Evolutionary conservation across 805 yeast species (phyloP), one percentile per base, ranked within the genome.

Genomic region (Ogataea trehaloabstinens): DNA sequence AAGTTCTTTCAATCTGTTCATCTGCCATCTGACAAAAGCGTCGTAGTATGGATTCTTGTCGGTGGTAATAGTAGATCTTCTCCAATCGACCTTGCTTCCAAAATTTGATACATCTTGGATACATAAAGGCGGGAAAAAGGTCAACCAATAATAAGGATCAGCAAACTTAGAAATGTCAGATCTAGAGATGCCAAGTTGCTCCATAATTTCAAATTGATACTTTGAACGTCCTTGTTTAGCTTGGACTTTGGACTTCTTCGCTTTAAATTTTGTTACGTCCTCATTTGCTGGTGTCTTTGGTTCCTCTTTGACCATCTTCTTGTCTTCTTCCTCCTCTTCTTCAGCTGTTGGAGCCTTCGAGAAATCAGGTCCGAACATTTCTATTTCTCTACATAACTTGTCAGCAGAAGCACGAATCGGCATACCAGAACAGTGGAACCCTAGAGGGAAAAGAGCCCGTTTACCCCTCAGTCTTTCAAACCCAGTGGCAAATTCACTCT

Each of bases 381-480:
- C 97, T 42, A 90, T 73, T 71, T 93, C 99, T 64, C 99, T 81
- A 59, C 78, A 79, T 59, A 93, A 75, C 68, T 93, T 91, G 68
- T 91, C 99, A 35, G 99, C 98, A 56, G 96, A 77, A 20, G 98
- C 91, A 61, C 80, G 74, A 63, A 93, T 93, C 38, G 99, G 98
- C 96, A 93, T 85, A 74, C 99, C 99, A 24, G 99, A 93, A 76
- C 99, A 93, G 68, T 93, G 99, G 83, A 91, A 93, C 35, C 99
- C 99, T 41, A 93, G 74, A 36, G 99, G 98, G 70, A 87, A 93
- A 45, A 90, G 70, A 25, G 96, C 96, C 54, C 85, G 77, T 67
- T 84, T 87, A 51, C 97, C 98, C 58, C 76, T 76, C 91, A 93
- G 85, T 68, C 97, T 81, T 71, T 93, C 96, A 60, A 84, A 93